Evolutionary conservation across 2,329 filamentous ascomycete genomes (phyloP), one percentile per base, ranked within the genome.

Genomic region (Diplodia corticola): DNA sequence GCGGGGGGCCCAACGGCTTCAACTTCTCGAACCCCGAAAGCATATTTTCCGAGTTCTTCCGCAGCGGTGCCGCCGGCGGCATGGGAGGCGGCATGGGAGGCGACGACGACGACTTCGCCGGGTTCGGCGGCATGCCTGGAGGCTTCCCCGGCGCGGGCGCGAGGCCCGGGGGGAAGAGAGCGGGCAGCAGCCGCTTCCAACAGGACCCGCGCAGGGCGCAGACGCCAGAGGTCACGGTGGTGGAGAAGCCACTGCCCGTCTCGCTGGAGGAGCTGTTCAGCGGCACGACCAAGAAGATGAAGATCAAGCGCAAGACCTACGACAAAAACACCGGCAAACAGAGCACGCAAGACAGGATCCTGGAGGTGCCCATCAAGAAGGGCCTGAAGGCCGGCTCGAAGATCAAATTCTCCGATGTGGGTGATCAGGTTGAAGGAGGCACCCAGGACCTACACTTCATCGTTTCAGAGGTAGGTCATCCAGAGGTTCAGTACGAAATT

Each of bases 381-480:
- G 95, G 95, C 67, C 81, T 98, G 79, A 97, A 98, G 81, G 93
- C 96, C 72, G 95, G 95, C 33, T 96, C 92, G 74, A 99, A 98
- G 84, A 97, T 99, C 80, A 97, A 97, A 80, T 99, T 97, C 76
- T 91, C 91, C 75, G 93, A 94, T 49, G 93, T 99, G n/a, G 95
- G 95, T 12, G 95, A 99, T 78, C 93, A 98, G 77, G 93, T 97
- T 68, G 95, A 98, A 75, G 95, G 95, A 49, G 94, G 94, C 15
- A 91, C 93, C 67, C 95, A 99, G 78, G 95, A 99, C 79, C 80
- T 99, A 63, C 93, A 97, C 77, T 96, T 99, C 73, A 90, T 99
- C 67, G 87, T 99, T 24, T 90, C 93, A 79, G 94, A 97, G 89
- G 92, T 93, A 86, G 83, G 89, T 59, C 20, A 6, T 35, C 20